Evolutionary conservation across 2,329 filamentous ascomycete genomes (phyloP).

Genomic region (Chaetomiaceae sp.): DNA sequence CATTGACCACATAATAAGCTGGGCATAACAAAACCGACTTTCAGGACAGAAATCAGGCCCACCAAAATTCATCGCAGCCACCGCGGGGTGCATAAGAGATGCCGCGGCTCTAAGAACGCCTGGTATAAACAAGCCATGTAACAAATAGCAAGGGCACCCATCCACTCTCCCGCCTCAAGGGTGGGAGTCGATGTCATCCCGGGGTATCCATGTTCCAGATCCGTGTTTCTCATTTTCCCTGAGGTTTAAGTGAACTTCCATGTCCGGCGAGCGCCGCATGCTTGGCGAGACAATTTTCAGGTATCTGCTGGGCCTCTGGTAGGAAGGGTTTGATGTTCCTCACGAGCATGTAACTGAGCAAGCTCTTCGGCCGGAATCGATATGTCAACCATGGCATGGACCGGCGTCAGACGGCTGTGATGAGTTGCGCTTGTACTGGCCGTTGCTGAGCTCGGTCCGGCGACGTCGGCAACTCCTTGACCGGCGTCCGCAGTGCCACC

Average conservation of each 20-base stretch:
- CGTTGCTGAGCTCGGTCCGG: not conserved
- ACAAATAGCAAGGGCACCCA: not conserved
- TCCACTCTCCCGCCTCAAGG: not conserved
- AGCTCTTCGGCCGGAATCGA: not conserved
- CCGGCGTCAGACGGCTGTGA: not conserved
- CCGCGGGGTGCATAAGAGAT: not conserved
- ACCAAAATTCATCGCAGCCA: not conserved
- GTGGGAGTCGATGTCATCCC: not conserved
- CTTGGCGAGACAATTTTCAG: not conserved
- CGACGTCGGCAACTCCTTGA: not conserved
- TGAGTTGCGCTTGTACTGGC: not conserved
- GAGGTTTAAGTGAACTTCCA: not conserved
- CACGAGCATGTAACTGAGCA: not conserved
- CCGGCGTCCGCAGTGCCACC: no score
- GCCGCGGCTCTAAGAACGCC: not conserved
- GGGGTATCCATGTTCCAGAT: constrained; percentile 9
- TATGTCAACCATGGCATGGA: not conserved
- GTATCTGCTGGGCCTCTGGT: not conserved
- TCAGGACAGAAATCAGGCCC: no score
- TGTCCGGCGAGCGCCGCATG: not conserved
- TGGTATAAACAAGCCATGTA: not conserved
- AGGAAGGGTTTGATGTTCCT: not conserved
- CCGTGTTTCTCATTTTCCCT: not conserved
- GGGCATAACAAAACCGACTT: not conserved
- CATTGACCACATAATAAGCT: no score